Base-by-base conservation (phyloP, 2,329 filamentous ascomycete species). In the Calonectria pseudoturangicola region DNA sequence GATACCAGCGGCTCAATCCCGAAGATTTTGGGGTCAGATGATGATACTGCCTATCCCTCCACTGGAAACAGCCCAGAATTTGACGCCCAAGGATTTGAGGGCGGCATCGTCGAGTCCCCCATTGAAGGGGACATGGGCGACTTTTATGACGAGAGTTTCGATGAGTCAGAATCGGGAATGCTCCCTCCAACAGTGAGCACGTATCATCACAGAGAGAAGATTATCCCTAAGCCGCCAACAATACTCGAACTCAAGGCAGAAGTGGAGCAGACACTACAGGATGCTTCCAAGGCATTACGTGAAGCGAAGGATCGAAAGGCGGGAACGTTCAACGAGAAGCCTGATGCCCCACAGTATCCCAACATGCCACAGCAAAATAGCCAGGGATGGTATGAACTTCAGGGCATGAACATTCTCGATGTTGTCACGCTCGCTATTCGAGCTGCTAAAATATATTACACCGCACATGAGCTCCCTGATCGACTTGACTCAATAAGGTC, bases 141-240 rank as follows among this genome's bases (percentile, higher is more conserved):
- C 73, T 88, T 88, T 74, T 89, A 87, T 60, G 90, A 92, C 51
- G 90, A 92, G 33, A 82, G 77, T 66, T 90, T 91, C 79, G 90
- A 91, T 39, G 91, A 93, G 71, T 88, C 88, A 25, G 94, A 95
- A 72, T 90, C 92, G 36, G 90, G 93, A 73, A 96, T 99, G 92
- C 91, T 98, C 4, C 96, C 97, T n/a, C 97, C 97, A 0, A 99
- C 97, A 0, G 95, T 96, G 48, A 98, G 96, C 88, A 99, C 97
- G 3, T 99, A 98, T 84, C 95, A 94, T 76, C 92, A 95, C 80
- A 93, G 94, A 77, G 93, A 95, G 73, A 94, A 95, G 79, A 92
- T 93, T 70, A 89, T 98, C 27, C 92, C 95, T 13, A 96, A 94
- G 64, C 95, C 96, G 47, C 97, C 97, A 10, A 94, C 97, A 72